These are phyloP conservation scores for Cytospora paraplurivora DNA, from an alignment of 2,329 filamentous ascomycete species.

Conservation along the genomic window DNA sequence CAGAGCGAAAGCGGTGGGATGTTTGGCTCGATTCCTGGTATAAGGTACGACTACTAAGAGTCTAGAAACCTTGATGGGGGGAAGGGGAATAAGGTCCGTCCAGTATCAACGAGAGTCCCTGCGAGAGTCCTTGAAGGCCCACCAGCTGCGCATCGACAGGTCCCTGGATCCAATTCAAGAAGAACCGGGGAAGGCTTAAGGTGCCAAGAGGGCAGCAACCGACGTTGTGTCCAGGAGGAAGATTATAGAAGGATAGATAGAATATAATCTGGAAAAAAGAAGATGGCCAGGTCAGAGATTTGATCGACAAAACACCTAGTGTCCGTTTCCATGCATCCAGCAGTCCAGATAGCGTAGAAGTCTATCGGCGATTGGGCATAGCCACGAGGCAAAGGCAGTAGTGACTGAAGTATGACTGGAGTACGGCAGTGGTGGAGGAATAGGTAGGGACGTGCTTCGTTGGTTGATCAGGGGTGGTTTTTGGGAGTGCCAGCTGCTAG, in stretches of 20 bases:
- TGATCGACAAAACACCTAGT: slow-evolving; percentile 8
- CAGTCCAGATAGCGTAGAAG: background rate
- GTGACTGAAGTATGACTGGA: slow-evolving; percentile 3
- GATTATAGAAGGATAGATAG: background rate
- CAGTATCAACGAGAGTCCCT: background rate
- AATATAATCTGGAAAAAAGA: background rate
- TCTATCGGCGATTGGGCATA: slow-evolving; percentile 14
- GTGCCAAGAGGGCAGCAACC: background rate
- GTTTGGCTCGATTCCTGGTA: slow-evolving; percentile 3
- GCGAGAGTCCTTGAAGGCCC: background rate
- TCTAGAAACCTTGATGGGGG: background rate
- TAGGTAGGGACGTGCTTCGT: slow-evolving; percentile 2
- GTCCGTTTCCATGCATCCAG: background rate
- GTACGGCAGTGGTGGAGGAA: slow-evolving; percentile 14
- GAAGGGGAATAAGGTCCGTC: background rate
- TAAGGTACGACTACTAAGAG: slow-evolving; percentile 4
- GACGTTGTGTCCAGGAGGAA: background rate
- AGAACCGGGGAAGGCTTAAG: background rate
- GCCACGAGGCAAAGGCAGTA: slow-evolving; percentile 4
- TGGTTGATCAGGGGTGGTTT: slow-evolving; percentile 11
- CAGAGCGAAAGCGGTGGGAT: slow-evolving; percentile 3
- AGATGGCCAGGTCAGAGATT: background rate
- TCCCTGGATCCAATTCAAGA: background rate
- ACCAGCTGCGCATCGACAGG: slow-evolving; percentile 6
- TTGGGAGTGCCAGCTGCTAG: background rate